Evolutionary conservation across 2,329 filamentous ascomycete species (phyloP), one percentile per base, ranked within the genome.

Genomic region (Nemania sp.): DNA sequence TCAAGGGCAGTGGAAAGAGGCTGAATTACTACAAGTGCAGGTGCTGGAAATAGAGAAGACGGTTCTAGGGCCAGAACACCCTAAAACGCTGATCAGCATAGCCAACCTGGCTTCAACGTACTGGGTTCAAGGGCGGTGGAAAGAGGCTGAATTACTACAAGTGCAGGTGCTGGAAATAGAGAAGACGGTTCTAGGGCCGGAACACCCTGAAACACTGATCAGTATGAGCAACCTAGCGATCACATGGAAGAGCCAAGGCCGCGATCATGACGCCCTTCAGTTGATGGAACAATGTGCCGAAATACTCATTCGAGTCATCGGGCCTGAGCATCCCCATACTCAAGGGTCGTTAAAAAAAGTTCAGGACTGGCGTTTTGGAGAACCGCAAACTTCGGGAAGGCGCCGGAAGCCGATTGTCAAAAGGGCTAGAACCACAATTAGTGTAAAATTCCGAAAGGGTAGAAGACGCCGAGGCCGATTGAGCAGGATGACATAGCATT

Each of bases 211-310:
- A 22, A 67, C 64, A 18, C 43, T 67, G 10, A 27, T 0, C 0
- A 64, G 51, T 8, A 67, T 69, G 56, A 29, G 2, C 4, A 59
- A 59, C 20, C 11, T 67, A 18, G 64, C 53, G 8, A n/a, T 0
- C 6, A 32, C 5, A 53, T 56, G 53, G 57, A 32, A 45, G 10
- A 10, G 10, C 5, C 52, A 52, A 13, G 52, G 52, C 3, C 15
- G 18, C 20, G 6, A 1, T 18, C 24, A 62, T 18, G 26, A 62
- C 24, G 56, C 51, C 49, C 24, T 49, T 1, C 20, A 56, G 59
- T 53, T 49, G 35, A 47, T 63, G 55, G 51, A 57, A 20, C 5
- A 52, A 26, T 43, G 43, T 53, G 11, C 15, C 1, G 35, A 49
- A n/a, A 20, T 13, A 7, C 15, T 1, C 0, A 62, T 29, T 18